Conservation (phyloP, 805 yeast genomes). For the Starmera dryadoides region DNA sequence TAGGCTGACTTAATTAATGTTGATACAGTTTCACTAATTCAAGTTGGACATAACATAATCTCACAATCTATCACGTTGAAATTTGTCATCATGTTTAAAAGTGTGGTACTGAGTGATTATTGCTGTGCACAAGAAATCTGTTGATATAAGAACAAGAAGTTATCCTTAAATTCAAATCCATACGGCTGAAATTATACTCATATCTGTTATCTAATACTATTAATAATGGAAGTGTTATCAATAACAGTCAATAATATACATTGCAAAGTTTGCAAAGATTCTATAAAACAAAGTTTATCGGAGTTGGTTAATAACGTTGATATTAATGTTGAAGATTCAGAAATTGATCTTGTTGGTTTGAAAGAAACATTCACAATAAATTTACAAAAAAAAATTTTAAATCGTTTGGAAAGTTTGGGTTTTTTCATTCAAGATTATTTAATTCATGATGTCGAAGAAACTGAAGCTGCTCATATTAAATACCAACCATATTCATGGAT, state of each 20-base stretch:
- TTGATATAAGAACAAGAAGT: too few relatives aligned
- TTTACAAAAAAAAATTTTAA: slow-evolving; percentile 4
- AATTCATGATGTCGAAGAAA: slow-evolving; percentile 17
- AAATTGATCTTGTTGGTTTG: slow-evolving; percentile 5
- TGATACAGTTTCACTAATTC: too few relatives aligned
- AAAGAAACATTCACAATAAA: slow-evolving; percentile 2
- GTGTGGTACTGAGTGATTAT: too few relatives aligned
- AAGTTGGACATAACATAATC: too few relatives aligned
- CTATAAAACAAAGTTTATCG: slow-evolving; percentile 25
- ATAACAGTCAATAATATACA: slow-evolving; percentile 36
- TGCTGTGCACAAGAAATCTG: too few relatives aligned
- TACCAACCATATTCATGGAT: slow-evolving; percentile 1
- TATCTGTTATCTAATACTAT: too few relatives aligned
- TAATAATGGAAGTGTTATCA: slow-evolving; percentile 7
- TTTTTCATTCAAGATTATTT: slow-evolving; percentile 18
- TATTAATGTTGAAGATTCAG: slow-evolving; percentile 9
- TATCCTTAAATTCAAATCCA: too few relatives aligned
- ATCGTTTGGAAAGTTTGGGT: slow-evolving; percentile 6
- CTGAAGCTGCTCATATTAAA: slow-evolving; percentile 2
- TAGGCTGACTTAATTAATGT: too few relatives aligned
- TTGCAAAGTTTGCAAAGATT: slow-evolving; percentile 43
- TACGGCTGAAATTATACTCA: too few relatives aligned
- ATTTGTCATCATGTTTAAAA: too few relatives aligned
- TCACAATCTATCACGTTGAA: too few relatives aligned
- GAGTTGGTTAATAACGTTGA: slow-evolving; percentile 3